Evolutionary conservation across 2,329 filamentous ascomycete genomes (phyloP), one percentile per base, ranked within the genome.

Genomic region (Sclerotinia sclerotiorum): DNA sequence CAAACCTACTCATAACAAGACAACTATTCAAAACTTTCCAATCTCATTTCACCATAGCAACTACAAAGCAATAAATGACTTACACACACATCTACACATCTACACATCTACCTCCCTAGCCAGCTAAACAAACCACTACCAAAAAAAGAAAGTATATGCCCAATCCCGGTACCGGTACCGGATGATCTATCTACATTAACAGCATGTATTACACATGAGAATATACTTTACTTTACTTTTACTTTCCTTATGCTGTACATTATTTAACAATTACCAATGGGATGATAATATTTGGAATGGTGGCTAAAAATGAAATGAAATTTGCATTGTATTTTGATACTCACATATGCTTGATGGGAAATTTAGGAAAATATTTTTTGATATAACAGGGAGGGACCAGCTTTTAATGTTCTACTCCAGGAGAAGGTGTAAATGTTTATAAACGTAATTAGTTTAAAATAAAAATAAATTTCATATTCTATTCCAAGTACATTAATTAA

Each of bases 161-260:
- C n/a, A n/a, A n/a, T n/a, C 44, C 44, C 57, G 42, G 57, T 17
- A n/a, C 57, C 19, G 39, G 39, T 13, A 29, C 29, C 29, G 42
- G 57, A 49, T 61, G 58, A 61, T 61, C 57, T 60, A 35, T 35
- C 32, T 35, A 48, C 27, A n/a, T 32, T 61, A 27, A 10, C 11
- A 61, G 57, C 42, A 61, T 61, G 35, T 17, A 44, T 61, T 48
- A 35, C 44, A 61, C 58, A 48, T 32, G 21, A 10, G 24, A 44
- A 48, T 60, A 11, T 48, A 21, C 29, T 32, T 42, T 17, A n/a
- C n/a, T n/a, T n/a, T n/a, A n/a, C n/a, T n/a, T n/a, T n/a, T n/a
- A n/a, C n/a, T n/a, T n/a, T n/a, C n/a, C n/a, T n/a, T n/a, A n/a
- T n/a, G n/a, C n/a, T n/a, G n/a, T n/a, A n/a, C n/a, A n/a, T n/a